These are phyloP conservation scores for Vachellia pachyceras DNA, from an alignment of 306 rosid genomes.

Conservation along the genomic window DNA sequence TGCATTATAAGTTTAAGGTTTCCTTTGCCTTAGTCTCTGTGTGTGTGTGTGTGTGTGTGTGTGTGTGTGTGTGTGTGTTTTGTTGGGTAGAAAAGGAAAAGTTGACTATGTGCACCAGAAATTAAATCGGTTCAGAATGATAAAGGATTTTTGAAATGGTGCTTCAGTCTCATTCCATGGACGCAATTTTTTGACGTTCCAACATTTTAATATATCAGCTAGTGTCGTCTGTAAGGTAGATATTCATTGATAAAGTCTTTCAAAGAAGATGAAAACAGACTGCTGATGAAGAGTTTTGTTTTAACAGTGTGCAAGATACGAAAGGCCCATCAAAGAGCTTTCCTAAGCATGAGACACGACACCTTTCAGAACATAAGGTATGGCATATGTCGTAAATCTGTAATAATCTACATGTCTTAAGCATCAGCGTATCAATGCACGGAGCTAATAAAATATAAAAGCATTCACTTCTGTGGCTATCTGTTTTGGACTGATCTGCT, in stretches of 20 bases:
- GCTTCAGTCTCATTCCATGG: neutral
- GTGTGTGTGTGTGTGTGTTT: too few relatives aligned
- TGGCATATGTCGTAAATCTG: constrained; percentile 17
- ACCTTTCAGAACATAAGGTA: constrained; percentile 97
- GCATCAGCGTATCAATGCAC: constrained; percentile 26
- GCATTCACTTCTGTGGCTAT: neutral
- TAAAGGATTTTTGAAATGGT: neutral
- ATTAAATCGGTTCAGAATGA: constrained; percentile 11
- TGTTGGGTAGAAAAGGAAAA: too few relatives aligned
- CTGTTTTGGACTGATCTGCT: constrained; percentile 55
- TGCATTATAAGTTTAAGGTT: neutral
- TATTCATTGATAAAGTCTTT: constrained; percentile 8
- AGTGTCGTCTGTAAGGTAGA: neutral
- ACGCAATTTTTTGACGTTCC: constrained; percentile 19
- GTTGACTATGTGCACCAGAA: neutral
- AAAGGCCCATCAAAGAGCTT: constrained; percentile 77
- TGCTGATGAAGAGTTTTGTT: constrained; percentile 37
- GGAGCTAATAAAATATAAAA: constrained; percentile 7
- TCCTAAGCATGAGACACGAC: constrained; percentile 87
- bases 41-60: too few relatives aligned
- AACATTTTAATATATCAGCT: constrained; percentile 21
- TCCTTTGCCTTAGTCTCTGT: constrained; percentile 13
- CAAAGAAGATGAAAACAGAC: constrained; percentile 29
- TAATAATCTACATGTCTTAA: neutral
- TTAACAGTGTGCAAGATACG: constrained; percentile 62